Base-by-base conservation (phyloP, 441 rosid species). In the Adansonia rubrostipa region DNA sequence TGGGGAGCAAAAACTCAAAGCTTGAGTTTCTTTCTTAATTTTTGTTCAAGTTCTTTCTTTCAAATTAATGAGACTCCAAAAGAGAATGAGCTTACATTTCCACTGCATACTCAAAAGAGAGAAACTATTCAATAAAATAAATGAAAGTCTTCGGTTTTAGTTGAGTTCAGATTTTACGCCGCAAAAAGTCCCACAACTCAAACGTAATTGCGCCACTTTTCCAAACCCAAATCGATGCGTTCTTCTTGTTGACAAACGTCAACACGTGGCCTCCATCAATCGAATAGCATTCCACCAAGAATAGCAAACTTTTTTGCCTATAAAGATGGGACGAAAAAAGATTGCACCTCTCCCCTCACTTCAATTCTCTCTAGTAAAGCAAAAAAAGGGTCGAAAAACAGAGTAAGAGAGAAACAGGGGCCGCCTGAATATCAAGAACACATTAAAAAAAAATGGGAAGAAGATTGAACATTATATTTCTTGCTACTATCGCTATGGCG, bases 371-470 rank as follows among this genome's bases (percentile, higher is more conserved):
- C 0, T 5, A 5, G 5, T 22, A 24, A 45, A 15, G 48, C 73
- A 45, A 6, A 28, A 61, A 76, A 51, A 64, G 73, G 57, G 57
- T 10, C n/a, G 2, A 1, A 60, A 64, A 75, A 50, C 78, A 64
- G 78, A 62, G 67, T 10, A 20, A 6, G 48, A 22, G 5, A 78
- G 5, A 71, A 62, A 82, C 15, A 77, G 86, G 87, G 85, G 84
- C 77, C 84, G 71, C 81, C 80, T 33, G 54, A 61, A 14, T 24
- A 24, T 73, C 6, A 51, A 67, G 84, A 83, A 80, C 87, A 82
- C 89, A 64, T n/a, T 28, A 15, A 3, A 4, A 48, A 47, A 22
- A 81, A 28, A 85, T 85, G 89, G 85, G 67, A 1, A 70, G 76
- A n/a, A 79, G 8, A 40, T 73, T 71, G 15, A 71, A 65, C 64